A percentile compares a stretch with the other conserved stretches of the same genome.
Conservation (phyloP, 192 early-diverging fungal species). For the Linnemannia exigua region DNA sequence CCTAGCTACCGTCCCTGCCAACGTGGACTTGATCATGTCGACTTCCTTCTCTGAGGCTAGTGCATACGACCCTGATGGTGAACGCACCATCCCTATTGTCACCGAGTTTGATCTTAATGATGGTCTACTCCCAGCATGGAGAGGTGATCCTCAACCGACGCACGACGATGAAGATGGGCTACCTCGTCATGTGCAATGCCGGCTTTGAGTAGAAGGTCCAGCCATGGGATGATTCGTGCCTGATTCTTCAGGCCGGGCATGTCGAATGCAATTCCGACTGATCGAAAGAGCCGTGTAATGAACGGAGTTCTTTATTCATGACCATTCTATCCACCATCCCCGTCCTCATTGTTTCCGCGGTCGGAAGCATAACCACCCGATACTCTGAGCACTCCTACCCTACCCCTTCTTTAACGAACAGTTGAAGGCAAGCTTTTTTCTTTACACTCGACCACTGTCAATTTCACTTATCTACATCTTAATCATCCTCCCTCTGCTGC, state of each 20-base stretch:
- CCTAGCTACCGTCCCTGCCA: constrained; percentile 12
- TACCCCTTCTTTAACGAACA: too few species aligned
- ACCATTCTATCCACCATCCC: too few species aligned
- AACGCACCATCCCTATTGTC: constrained; percentile 26
- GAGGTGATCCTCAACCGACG: constrained; percentile 6
- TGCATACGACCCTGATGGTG: not conserved
- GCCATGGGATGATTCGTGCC: constrained; percentile 11
- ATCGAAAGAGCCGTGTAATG: constrained; percentile 29
- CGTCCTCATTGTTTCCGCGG: too few species aligned
- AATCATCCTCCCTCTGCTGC: too few species aligned
- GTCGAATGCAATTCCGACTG: not conserved
- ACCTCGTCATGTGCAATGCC: constrained; percentile 16
- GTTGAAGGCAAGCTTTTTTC: too few species aligned
- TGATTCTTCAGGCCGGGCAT: not conserved
- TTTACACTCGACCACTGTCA: too few species aligned
- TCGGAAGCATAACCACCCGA: too few species aligned
- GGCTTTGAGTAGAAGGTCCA: not conserved
- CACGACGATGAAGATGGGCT: constrained; percentile 24
- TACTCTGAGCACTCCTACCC: too few species aligned
- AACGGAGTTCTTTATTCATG: too few species aligned
- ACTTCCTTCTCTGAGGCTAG: not conserved
- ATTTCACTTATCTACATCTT: too few species aligned
- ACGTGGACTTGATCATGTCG: constrained; percentile 1
- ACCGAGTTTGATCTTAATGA: constrained; percentile 12
- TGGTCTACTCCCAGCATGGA: not conserved